Conservation (phyloP, 306 rosid species). For the Glycine tomentella region DNA sequence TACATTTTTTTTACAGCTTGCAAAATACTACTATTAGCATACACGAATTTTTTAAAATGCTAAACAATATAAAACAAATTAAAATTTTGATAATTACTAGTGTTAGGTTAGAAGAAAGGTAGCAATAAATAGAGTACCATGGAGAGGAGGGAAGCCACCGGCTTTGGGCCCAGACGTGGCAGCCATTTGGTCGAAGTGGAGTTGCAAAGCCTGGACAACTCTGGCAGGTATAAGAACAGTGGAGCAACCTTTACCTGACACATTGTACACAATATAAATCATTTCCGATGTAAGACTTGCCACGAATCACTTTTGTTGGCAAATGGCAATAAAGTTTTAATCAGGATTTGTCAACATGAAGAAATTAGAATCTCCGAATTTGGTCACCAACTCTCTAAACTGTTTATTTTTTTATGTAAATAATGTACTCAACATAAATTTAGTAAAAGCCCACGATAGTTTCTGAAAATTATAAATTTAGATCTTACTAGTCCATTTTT, state of each 20-base stretch:
- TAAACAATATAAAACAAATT: neutral
- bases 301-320: neutral
- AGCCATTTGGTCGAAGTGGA: constrained; percentile 78
- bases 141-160: constrained; percentile 50
- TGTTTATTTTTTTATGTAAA: neutral
- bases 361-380: neutral
- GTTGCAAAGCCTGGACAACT: constrained; percentile 85
- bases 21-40: too few species aligned
- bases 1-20: too few species aligned
- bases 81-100: neutral
- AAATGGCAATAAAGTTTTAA: neutral
- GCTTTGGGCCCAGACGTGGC: constrained; percentile 57
- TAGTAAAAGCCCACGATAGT: neutral
- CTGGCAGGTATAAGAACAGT: constrained; percentile 89
- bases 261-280: neutral
- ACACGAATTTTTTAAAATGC: too few species aligned
- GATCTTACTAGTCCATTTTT: neutral
- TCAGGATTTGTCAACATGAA: neutral
- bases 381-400: constrained; percentile 13
- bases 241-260: constrained; percentile 60
- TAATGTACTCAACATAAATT: neutral
- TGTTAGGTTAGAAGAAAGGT: neutral
- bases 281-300: neutral
- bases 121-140: constrained; percentile 52
- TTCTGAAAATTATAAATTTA: neutral